phyloP scores from a whole-genome alignment of 202 grass and related monocot genomes.

The Tripidium arundinaceum region DNA sequence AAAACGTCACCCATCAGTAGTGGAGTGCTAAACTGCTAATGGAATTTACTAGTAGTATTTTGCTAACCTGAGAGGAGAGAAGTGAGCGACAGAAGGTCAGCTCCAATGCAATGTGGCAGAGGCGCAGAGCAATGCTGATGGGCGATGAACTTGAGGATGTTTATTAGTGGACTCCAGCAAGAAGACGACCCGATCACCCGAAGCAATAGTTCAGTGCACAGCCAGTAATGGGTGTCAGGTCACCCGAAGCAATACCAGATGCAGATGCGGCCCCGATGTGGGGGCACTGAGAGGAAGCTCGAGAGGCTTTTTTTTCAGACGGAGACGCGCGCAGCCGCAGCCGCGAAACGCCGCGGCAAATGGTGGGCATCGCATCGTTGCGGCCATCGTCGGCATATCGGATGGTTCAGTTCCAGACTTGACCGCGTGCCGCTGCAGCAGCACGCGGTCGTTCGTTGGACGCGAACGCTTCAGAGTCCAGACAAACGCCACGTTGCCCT shows the following conservation, averaged over 20 bases:
- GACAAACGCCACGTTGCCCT: neutral
- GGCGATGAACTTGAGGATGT: neutral
- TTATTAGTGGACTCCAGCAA: neutral
- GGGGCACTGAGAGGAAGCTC: neutral
- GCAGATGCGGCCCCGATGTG: neutral
- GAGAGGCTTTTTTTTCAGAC: neutral
- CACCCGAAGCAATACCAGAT: too few species aligned
- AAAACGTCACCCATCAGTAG: too few species aligned
- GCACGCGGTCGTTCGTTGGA: too few species aligned
- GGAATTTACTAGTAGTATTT: too few species aligned
- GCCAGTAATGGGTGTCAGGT: too few species aligned
- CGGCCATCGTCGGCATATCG: neutral
- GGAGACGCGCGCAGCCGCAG: neutral
- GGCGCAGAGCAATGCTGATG: too few species aligned
- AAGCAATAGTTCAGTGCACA: neutral
- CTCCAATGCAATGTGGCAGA: neutral
- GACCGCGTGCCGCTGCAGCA: constrained; percentile 20
- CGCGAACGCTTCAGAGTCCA: neutral
- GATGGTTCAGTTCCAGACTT: neutral
- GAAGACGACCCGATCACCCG: neutral
- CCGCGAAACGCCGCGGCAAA: constrained; percentile 17
- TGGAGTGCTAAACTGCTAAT: neutral
- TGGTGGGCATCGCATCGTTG: too few species aligned
- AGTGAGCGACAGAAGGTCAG: neutral
- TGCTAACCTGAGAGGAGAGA: neutral